A percentile compares a stretch with the other conserved stretches of the same genome.
Evolutionary conservation across 148 eudicot genomes (phyloP).

Genomic region (Nyssa sinensis): DNA sequence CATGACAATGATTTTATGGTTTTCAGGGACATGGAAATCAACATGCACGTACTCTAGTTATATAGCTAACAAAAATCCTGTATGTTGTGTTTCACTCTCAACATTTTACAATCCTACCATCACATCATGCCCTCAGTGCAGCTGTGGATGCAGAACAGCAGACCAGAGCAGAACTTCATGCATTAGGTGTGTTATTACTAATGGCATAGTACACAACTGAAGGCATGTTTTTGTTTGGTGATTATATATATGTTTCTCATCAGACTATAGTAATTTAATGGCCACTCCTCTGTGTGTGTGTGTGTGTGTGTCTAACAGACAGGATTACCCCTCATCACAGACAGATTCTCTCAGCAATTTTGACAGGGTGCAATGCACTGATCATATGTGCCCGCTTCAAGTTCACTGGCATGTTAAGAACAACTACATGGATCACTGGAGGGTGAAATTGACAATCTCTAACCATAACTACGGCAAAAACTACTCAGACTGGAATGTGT

Average conservation of each 20-base stretch:
- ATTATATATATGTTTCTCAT: slow-evolving; percentile 1
- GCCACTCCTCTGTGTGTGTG: not conserved
- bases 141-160: slow-evolving; percentile 39
- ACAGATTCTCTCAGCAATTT: not conserved
- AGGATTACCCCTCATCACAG: not conserved
- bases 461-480: slow-evolving; percentile 31
- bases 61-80: slow-evolving; percentile 37
- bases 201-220: slow-evolving; percentile 1
- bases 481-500: slow-evolving; percentile 42
- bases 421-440: slow-evolving; percentile 42
- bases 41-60: slow-evolving; percentile 46
- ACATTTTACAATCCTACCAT: slow-evolving; percentile 42
- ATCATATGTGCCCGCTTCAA: slow-evolving; percentile 49
- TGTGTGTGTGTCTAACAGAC: slow-evolving; percentile 18
- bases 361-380: slow-evolving; percentile 36
- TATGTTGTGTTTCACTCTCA: slow-evolving; percentile 48
- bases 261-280: not conserved
- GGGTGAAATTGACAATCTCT: slow-evolving; percentile 42
- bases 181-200: slow-evolving; percentile 23
- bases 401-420: slow-evolving; percentile 47
- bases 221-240: not conserved
- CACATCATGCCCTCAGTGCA: slow-evolving; percentile 42
- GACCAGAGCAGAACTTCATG: slow-evolving; percentile 21
- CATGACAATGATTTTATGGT: slow-evolving; percentile 2
- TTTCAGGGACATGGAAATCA: slow-evolving; percentile 52